Evolutionary conservation across 2,329 filamentous ascomycete species (phyloP), one percentile per base, ranked within the genome.

Genomic region (Hirsutella thompsonii): DNA sequence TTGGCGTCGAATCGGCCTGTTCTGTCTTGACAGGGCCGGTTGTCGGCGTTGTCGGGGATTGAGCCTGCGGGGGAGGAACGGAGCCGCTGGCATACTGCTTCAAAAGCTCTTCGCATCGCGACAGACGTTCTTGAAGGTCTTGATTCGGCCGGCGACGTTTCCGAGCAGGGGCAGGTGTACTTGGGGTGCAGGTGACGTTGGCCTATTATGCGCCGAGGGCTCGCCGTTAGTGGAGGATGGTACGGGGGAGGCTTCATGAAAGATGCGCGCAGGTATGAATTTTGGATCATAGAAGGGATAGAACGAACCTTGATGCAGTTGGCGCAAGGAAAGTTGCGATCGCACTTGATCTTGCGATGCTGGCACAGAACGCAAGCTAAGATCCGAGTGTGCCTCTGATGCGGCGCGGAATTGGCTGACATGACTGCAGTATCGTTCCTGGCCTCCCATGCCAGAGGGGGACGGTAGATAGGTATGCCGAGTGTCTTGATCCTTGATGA

Each of bases 261-360:
- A n/a, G n/a, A n/a, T n/a, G n/a, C n/a, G n/a, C n/a, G n/a, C n/a
- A n/a, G n/a, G n/a, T n/a, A n/a, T n/a, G n/a, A n/a, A n/a, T n/a
- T n/a, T n/a, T n/a, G n/a, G n/a, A n/a, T n/a, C n/a, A n/a, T n/a
- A n/a, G n/a, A n/a, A n/a, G n/a, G n/a, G n/a, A n/a, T n/a, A n/a
- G n/a, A n/a, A n/a, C 59, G 46, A 49, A 77, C 74, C 67, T 77
- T 78, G 53, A 71, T 58, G 48, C 74, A 78, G 49, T 78, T 77
- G 43, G 72, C 69, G 50, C 74, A 78, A 4, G 74, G 74, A 33
- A 69, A 74, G 34, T 67, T 68, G 45, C 74, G 67, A 50, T 78
- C 73, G 56, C 74, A 79, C 55, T 75, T 76, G 57, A 77, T 77
- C 59, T 79, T 78, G 50, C 74, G 68, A 51, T 73, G 70, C 52